Base-by-base conservation (phyloP, 176 grass and related monocot species). In the Eragrostis curvula region DNA sequence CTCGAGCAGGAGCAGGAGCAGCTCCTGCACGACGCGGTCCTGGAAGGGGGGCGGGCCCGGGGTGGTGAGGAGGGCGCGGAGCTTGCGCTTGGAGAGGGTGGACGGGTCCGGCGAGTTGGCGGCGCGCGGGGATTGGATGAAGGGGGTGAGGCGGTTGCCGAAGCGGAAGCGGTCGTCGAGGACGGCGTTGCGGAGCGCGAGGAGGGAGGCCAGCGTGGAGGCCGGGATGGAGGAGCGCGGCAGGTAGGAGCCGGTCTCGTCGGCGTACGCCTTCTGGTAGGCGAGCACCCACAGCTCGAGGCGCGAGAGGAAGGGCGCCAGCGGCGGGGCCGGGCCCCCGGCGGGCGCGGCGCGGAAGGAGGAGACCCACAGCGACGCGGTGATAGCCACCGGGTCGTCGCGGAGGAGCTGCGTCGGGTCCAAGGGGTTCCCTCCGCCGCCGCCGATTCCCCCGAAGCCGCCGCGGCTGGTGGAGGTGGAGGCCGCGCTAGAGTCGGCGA, bases 251-350 rank as follows among this genome's bases (percentile, higher is more conserved):
- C 96, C 96, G 3, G 90, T 98, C 69, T 98, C 96, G 63, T 98
- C 96, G 5, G 96, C 92, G 81, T 91, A 84, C 1, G 90, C 90
- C 85, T 98, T 98, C 87, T 98, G 96, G 86, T 98, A 98, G 17
- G 96, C 92, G 32, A 98, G 92, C 48, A 95, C 90, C 96, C 96
- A 98, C 39, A 98, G 82, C 87, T 98, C 92, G 71, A 98, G 90
- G 67, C 90, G 96, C 28, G 86, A 87, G 36, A 98, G 88, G 84
- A 85, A 87, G 16, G 92, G 90, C 17, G 88, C 79, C 70, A 98
- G 84, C 32, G 71, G 61, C 59, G 84, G 82, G 23, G 86, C 81
- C 43, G 87, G 52, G 70, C 74, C 63, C 57, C 86, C 79, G 60
- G 82, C 21, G 50, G 85, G 55, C 55, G 72, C 45, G 46, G 86